phyloP scores from a whole-genome alignment of 2,329 filamentous ascomycete species.

The Microsporum audouinii region DNA sequence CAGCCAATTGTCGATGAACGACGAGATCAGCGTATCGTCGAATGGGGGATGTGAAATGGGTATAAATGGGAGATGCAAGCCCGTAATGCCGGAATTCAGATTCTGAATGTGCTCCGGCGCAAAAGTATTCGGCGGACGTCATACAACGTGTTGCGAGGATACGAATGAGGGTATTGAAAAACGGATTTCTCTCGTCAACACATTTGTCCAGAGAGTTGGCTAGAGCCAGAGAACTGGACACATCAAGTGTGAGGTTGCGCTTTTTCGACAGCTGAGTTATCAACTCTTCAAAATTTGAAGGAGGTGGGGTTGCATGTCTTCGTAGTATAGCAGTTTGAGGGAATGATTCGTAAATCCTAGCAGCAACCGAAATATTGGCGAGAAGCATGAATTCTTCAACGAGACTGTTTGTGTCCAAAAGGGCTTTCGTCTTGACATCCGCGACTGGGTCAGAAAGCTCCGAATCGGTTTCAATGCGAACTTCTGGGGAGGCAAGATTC shows the following conservation, averaged over 20 bases:
- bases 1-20: conserved; percentile 85
- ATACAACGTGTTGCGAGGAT: conserved; percentile 98
- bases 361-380: conserved; percentile 88
- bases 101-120: conserved; percentile 81
- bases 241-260: conserved; percentile 64
- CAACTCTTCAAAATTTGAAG: conserved; percentile 93
- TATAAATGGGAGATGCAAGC: conserved; percentile 92
- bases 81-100: conserved; percentile 96
- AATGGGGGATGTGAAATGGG: conserved; percentile 95
- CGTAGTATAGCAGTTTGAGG: conserved; percentile 90
- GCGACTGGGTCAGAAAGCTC: conserved; percentile 85
- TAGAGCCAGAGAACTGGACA: conserved; percentile 82
- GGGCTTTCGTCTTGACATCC: conserved; percentile 89
- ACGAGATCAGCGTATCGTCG: conserved; percentile 94
- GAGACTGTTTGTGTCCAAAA: conserved; percentile 90
- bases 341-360: conserved; percentile 81
- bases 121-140: conserved; percentile 98
- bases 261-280: conserved; percentile 82
- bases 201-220: conserved; percentile 85
- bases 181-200: conserved; percentile 67
- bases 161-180: conserved; percentile 96
- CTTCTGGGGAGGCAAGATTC: conserved; percentile 94
- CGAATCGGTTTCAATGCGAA: conserved; percentile 87
- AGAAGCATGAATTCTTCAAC: conserved; percentile 99
- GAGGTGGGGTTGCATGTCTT: conserved; percentile 81